These are phyloP conservation scores for Linnemannia hyalina DNA, from an alignment of 192 early-diverging fungal genomes.

Conservation along the genomic window DNA sequence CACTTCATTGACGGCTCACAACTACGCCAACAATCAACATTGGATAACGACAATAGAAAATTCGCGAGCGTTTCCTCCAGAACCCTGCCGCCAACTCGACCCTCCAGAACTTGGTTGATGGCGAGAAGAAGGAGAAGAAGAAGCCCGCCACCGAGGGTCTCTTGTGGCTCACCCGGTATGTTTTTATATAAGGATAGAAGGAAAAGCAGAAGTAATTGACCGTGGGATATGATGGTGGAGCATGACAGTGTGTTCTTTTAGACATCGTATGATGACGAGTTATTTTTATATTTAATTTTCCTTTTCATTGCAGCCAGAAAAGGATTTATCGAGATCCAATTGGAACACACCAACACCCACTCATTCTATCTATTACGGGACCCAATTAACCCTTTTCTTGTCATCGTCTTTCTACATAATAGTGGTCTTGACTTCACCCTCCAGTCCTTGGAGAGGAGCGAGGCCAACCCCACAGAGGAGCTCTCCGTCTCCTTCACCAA, in stretches of 20 bases:
- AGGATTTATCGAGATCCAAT: not conserved
- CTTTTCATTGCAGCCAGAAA: not conserved
- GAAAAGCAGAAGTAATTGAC: not conserved
- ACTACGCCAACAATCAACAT: slow-evolving; percentile 10
- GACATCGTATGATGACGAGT: not conserved
- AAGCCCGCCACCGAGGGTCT: slow-evolving; percentile 91
- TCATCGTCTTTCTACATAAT: not conserved
- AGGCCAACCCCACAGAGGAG: slow-evolving; percentile 69
- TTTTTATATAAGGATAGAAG: not conserved
- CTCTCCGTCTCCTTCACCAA: slow-evolving; percentile 79
- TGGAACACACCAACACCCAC: not conserved
- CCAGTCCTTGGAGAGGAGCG: slow-evolving; percentile 72
- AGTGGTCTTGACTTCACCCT: slow-evolving; percentile 86
- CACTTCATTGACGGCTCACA: not conserved
- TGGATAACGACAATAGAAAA: slow-evolving; percentile 71
- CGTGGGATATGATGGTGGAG: not conserved
- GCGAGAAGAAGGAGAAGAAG: slow-evolving; percentile 84
- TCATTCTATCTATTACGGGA: not conserved
- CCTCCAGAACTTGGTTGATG: slow-evolving; percentile 83
- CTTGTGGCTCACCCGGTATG: slow-evolving; percentile 92
- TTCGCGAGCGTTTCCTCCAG: slow-evolving; percentile 77
- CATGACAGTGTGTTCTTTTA: not conserved
- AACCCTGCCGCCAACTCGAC: slow-evolving; percentile 80
- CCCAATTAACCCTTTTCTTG: not conserved
- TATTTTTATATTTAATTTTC: slow-evolving; percentile 4